A percentile compares a stretch with the other conserved stretches of the same genome.
phyloP scores from a whole-genome alignment of 129 eudicot species.

The Silybum marianum region DNA sequence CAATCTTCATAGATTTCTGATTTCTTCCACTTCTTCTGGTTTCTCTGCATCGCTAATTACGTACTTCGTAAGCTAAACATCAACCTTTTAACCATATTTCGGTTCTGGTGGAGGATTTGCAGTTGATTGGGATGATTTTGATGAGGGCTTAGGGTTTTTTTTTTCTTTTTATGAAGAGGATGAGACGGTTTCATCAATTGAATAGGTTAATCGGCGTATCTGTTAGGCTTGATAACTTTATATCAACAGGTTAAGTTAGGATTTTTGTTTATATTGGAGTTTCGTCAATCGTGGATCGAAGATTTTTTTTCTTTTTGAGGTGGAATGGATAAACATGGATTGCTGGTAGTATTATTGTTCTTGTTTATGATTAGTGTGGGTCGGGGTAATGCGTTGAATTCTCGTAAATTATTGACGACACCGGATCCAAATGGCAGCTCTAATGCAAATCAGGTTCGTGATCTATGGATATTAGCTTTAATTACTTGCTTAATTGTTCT shows the following conservation, averaged over 20 bases:
- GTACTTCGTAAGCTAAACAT: not conserved
- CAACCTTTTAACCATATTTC: not conserved
- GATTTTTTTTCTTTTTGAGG: slow-evolving; percentile 15
- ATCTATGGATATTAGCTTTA: not conserved
- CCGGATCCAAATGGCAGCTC: slow-evolving; percentile 16
- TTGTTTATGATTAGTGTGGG: slow-evolving; percentile 4
- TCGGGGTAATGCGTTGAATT: slow-evolving; percentile 22
- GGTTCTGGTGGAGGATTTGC: not conserved
- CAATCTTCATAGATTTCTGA: not conserved
- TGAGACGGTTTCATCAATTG: slow-evolving; percentile 12
- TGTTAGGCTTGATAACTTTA: not conserved
- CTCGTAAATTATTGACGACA: slow-evolving; percentile 16
- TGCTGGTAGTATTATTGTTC: slow-evolving; percentile 18
- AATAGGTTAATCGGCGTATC: slow-evolving; percentile 5
- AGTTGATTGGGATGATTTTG: slow-evolving; percentile 17
- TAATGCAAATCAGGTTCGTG: slow-evolving; percentile 26
- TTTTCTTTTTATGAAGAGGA: slow-evolving; percentile 14
- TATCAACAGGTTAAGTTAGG: slow-evolving; percentile 21
- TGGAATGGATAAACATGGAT: slow-evolving; percentile 37
- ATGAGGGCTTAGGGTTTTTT: slow-evolving; percentile 24
- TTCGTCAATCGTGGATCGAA: slow-evolving; percentile 19
- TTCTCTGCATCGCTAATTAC: not conserved
- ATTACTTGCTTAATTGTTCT: not conserved
- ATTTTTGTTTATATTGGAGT: slow-evolving; percentile 4
- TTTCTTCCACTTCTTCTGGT: not conserved